A percentile compares a stretch with the other conserved stretches of the same genome.
Evolutionary conservation across 805 yeast genomes (phyloP).

Genomic region (Kurtzmaniella fragi): DNA sequence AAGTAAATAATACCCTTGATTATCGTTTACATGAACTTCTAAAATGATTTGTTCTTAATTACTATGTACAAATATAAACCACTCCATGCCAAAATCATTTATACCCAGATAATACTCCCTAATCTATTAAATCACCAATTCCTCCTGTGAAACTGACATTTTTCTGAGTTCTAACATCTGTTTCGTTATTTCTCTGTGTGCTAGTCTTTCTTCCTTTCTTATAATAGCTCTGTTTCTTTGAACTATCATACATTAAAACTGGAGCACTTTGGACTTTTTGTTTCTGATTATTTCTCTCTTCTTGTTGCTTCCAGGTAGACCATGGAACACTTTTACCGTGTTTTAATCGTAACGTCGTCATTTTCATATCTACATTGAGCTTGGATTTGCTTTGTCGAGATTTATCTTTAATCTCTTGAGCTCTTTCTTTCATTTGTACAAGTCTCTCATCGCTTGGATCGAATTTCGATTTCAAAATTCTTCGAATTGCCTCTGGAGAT

Average conservation of each 20-base stretch:
- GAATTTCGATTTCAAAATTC: conserved; percentile 78
- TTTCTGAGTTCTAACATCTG: not conserved
- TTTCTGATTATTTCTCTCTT: not conserved
- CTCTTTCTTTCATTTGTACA: conserved; percentile 42
- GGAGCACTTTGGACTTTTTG: not conserved
- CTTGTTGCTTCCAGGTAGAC: conserved; percentile 2
- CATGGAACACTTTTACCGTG: conserved; percentile 7
- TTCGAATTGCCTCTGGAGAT: conserved; percentile 77
- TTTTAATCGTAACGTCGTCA: conserved; percentile 5
- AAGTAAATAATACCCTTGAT: too few relatives aligned
- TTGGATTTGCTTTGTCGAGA: conserved; percentile 8
- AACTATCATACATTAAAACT: not conserved
- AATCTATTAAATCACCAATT: conserved; percentile 14
- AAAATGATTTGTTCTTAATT: too few relatives aligned
- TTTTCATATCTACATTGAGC: conserved; percentile 6
- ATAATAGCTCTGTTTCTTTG: not conserved
- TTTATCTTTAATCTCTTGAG: conserved; percentile 30
- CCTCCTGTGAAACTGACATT: conserved; percentile 21
- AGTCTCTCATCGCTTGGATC: conserved; percentile 56
- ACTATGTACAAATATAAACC: conserved; percentile 2
- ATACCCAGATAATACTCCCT: not conserved
- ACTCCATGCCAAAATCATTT: conserved; percentile 2
- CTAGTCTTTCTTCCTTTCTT: too few relatives aligned
- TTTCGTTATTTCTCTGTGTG: conserved; percentile 1
- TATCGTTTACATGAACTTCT: too few relatives aligned